phyloP scores from a whole-genome alignment of 192 early-diverging fungal species.

The Backusella psychrophila region DNA sequence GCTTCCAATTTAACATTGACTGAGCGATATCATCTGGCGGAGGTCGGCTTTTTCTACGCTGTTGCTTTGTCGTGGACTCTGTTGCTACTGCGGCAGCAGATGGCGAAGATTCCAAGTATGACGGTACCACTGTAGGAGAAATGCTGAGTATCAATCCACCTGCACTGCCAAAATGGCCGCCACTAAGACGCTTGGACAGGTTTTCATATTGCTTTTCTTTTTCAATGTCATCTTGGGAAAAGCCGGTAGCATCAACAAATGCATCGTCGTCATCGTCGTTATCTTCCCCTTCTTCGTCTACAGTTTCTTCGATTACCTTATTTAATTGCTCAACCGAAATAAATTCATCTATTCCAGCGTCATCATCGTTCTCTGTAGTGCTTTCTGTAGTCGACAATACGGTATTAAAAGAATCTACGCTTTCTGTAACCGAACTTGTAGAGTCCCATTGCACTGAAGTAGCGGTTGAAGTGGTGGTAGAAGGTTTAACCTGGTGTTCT shows the following conservation, averaged over 20 bases:
- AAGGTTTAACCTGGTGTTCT: neutral
- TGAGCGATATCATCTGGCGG: conserved; percentile 22
- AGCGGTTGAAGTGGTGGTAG: neutral
- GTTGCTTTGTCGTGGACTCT: neutral
- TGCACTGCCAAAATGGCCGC: conserved; percentile 34
- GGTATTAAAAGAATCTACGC: conserved; percentile 21
- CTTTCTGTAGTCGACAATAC: conserved; percentile 7
- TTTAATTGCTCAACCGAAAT: neutral
- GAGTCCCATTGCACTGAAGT: neutral
- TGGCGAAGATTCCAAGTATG: neutral
- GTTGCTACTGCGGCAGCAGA: neutral
- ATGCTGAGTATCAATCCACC: conserved; percentile 38
- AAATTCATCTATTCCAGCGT: neutral
- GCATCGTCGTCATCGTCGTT: conserved; percentile 22
- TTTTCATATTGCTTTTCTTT: conserved; percentile 15
- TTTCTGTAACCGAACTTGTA: neutral
- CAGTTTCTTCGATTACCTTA: neutral
- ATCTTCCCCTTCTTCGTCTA: conserved; percentile 7
- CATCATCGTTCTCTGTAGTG: neutral
- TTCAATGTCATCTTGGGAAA: conserved; percentile 28
- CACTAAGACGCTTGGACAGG: conserved; percentile 31
- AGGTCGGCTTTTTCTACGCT: conserved; percentile 3
- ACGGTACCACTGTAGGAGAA: neutral
- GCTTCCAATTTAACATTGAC: conserved; percentile 33
- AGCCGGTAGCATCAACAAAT: conserved; percentile 27